Evolutionary conservation across 345 rosid genomes (phyloP).

Genomic region (Lagerstroemia speciosa): DNA sequence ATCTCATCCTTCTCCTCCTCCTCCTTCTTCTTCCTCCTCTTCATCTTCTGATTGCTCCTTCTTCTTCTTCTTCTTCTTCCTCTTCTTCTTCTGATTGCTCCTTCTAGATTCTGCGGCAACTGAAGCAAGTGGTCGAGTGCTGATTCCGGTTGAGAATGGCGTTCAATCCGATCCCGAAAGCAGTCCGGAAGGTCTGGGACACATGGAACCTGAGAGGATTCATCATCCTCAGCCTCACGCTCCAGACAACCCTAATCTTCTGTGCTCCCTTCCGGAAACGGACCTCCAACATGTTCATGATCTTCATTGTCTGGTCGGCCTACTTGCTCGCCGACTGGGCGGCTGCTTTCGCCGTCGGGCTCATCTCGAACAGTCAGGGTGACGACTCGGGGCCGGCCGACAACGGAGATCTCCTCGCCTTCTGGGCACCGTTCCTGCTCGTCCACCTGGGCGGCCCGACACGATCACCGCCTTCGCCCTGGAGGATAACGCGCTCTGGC

Average conservation of each 20-base stretch:
- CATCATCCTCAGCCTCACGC: constrained; percentile 40
- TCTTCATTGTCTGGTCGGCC: constrained; percentile 40
- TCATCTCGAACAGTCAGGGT: constrained; percentile 35
- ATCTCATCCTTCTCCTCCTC: no score
- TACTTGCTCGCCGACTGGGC: constrained; percentile 61
- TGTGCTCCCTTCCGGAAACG: constrained; percentile 44
- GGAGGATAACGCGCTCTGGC: constrained; percentile 66
- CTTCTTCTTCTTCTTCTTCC: no score
- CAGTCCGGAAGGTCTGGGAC: constrained; percentile 29
- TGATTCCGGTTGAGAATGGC: constrained; percentile 8
- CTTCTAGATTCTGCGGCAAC: no score
- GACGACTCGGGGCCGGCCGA: background rate
- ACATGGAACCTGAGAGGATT: constrained; percentile 50
- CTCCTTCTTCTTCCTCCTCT: no score
- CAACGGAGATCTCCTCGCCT: constrained; percentile 32
- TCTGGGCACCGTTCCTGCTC: constrained; percentile 69
- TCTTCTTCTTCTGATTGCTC: no score
- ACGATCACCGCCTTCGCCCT: constrained; percentile 56
- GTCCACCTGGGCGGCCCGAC: constrained; percentile 62
- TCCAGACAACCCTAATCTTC: constrained; percentile 44
- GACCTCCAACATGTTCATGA: constrained; percentile 22
- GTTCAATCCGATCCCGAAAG: constrained; percentile 21
- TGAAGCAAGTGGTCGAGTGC: no score
- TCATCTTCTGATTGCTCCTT: no score
- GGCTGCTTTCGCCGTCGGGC: constrained; percentile 47